Percentiles rank a stretch among this genome's conserved stretches.
Evolutionary conservation across 192 early-diverging fungal species (phyloP).

Genomic region (Tieghemiomyces parasiticus): DNA sequence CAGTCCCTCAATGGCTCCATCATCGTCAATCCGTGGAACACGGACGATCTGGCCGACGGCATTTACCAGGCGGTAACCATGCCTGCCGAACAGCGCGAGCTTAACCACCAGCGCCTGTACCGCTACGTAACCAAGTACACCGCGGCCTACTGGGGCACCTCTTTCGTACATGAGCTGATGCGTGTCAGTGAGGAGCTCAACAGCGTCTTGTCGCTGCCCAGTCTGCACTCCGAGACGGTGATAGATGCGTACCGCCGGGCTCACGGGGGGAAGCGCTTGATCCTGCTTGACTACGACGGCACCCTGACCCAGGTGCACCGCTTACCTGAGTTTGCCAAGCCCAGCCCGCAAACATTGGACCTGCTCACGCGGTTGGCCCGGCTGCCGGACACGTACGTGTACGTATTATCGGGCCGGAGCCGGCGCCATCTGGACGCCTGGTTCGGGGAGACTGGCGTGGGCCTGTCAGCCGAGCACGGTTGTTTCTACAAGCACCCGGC

Average conservation of each 20-base stretch:
- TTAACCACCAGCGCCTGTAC: conserved; percentile 82
- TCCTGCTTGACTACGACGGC: conserved; percentile 95
- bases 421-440: conserved; percentile 79
- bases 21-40: conserved; percentile 99
- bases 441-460: conserved; percentile 78
- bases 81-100: conserved; percentile 60
- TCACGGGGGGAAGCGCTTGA: conserved; percentile 31
- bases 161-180: conserved; percentile 81
- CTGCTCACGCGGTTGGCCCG: conserved; percentile 50
- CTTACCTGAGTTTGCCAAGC: conserved; percentile 87
- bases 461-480: conserved; percentile 94
- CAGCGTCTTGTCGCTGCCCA: conserved; percentile 27
- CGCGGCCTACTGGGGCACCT: conserved; percentile 90
- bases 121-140: conserved; percentile 96
- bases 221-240: conserved; percentile 14
- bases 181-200: conserved; percentile 34
- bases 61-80: conserved; percentile 87
- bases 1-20: conserved; percentile 94
- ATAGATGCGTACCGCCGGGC: neutral
- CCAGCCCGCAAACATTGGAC: conserved; percentile 53
- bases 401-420: conserved; percentile 88
- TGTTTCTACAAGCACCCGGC: conserved; percentile 93
- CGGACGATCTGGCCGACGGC: conserved; percentile 79
- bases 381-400: conserved; percentile 81
- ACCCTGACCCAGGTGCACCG: conserved; percentile 76